Conservation (phyloP, 768 basidiomycete genomes). For the Hemileccinum impolitum region DNA sequence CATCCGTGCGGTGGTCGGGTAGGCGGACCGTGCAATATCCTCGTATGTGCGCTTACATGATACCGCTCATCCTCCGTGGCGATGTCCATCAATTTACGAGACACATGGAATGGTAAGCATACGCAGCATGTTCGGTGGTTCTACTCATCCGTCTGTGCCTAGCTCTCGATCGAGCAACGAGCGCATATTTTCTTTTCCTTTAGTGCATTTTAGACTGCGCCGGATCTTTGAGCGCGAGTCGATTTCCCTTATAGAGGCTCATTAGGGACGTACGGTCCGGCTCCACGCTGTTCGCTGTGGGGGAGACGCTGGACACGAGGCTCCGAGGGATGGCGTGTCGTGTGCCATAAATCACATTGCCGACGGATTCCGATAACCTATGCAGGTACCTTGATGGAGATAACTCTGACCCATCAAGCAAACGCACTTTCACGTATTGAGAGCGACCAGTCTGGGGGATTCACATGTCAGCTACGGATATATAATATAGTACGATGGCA, state of each 20-base stretch:
- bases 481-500: background rate
- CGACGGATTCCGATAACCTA: slow-evolving; percentile 2
- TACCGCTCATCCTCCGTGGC: slow-evolving; percentile 40
- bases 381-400: background rate
- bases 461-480: background rate
- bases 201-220: slow-evolving; percentile 45
- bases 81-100: slow-evolving; percentile 66
- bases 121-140: slow-evolving; percentile 1
- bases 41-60: background rate
- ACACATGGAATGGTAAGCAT: slow-evolving; percentile 60
- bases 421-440: background rate
- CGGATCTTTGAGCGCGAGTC: slow-evolving; percentile 1
- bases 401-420: background rate
- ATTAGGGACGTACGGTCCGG: slow-evolving; percentile 76
- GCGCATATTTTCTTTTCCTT: slow-evolving; percentile 69
- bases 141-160: slow-evolving; percentile 1
- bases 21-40: too few species aligned
- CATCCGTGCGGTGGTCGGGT: slow-evolving; percentile 30
- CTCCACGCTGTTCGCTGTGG: slow-evolving; percentile 72
- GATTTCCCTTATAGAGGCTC: slow-evolving; percentile 40
- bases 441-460: background rate
- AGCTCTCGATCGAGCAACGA: slow-evolving; percentile 56
- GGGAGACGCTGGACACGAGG: slow-evolving; percentile 62
- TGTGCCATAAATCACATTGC: background rate
- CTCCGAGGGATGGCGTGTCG: slow-evolving; percentile 53